These are phyloP conservation scores for Hypoxylon rickii DNA, from an alignment of 495 filamentous ascomycete species.

Conservation along the genomic window DNA sequence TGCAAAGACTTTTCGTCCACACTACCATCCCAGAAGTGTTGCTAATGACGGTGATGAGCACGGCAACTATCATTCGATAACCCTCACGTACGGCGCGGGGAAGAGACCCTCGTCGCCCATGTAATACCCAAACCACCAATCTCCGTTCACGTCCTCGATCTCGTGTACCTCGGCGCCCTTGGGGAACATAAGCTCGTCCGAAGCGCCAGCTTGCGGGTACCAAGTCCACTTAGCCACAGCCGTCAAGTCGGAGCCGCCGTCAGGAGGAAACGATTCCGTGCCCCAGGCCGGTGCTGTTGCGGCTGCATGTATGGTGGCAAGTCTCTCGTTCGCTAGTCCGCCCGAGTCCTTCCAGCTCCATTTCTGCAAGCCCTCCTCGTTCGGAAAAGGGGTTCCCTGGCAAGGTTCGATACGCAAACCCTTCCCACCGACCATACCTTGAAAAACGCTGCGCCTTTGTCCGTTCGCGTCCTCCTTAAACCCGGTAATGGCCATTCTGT, in stretches of 20 bases:
- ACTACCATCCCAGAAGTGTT: background rate
- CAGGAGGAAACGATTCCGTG: conserved; percentile 63
- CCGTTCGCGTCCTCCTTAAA: conserved; percentile 66
- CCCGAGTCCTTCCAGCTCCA: conserved; percentile 38
- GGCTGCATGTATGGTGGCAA: conserved; percentile 40
- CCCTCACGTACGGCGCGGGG: conserved; percentile 69
- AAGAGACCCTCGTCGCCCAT: conserved; percentile 76
- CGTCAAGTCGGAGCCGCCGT: conserved; percentile 67
- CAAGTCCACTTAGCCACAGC: conserved; percentile 72
- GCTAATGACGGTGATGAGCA: background rate
- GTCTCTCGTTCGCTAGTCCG: conserved; percentile 33
- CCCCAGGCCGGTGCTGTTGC: conserved; percentile 32
- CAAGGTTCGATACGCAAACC: conserved; percentile 61
- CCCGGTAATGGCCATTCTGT: conserved; percentile 81
- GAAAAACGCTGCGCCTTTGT: conserved; percentile 61
- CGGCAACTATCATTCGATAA: conserved; percentile 35
- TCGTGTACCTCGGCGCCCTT: conserved; percentile 80
- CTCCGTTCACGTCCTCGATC: conserved; percentile 79
- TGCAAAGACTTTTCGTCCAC: background rate
- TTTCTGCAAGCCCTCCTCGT: conserved; percentile 33
- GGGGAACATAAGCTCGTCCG: conserved; percentile 82
- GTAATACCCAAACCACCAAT: conserved; percentile 85
- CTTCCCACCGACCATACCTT: conserved; percentile 75
- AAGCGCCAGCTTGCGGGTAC: conserved; percentile 62
- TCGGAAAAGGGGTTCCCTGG: conserved; percentile 22